Percentiles rank a stretch among this genome's conserved stretches.
phyloP scores from a whole-genome alignment of 768 basidiomycete genomes.

The Botryobasidium botryosum region DNA sequence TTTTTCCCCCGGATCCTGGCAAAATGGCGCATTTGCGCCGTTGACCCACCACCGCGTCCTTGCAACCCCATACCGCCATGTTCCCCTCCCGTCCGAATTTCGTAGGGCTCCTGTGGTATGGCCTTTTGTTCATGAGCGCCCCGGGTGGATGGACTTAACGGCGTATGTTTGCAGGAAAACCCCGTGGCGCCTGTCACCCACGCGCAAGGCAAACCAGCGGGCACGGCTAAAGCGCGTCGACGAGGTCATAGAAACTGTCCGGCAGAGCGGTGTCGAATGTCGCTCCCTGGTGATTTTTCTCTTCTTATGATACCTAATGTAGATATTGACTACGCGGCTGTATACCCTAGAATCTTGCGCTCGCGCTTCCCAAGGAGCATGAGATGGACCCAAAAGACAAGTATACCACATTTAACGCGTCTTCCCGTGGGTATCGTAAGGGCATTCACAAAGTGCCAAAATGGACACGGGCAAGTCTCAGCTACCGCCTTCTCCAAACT shows the following conservation, averaged over 20 bases:
- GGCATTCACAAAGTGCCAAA: conserved; percentile 97
- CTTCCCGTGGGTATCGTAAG: conserved; percentile 64
- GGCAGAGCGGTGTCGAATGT: conserved; percentile 65
- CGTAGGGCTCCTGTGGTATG: too few species aligned
- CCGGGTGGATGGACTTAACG: background rate
- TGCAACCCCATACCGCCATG: too few species aligned
- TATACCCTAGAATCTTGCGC: conserved; percentile 17
- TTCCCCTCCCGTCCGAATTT: too few species aligned
- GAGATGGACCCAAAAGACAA: conserved; percentile 91
- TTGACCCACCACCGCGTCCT: too few species aligned
- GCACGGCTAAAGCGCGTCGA: conserved; percentile 85
- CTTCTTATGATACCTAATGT: background rate
- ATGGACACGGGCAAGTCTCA: conserved; percentile 64
- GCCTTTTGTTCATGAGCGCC: too few species aligned
- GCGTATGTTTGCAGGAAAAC: conserved; percentile 49
- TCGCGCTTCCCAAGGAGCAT: conserved; percentile 79
- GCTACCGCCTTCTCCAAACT: background rate
- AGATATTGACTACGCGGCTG: background rate
- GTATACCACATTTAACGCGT: conserved; percentile 75
- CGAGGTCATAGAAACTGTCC: conserved; percentile 76
- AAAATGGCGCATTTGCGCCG: too few species aligned
- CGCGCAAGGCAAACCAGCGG: conserved; percentile 84
- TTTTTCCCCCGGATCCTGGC: too few species aligned
- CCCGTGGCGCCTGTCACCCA: conserved; percentile 82
- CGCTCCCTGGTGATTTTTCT: conserved; percentile 45